A percentile compares a stretch with the other conserved stretches of the same genome.
Conservation (phyloP, 768 basidiomycete species). For the Suillus subalutaceus region DNA sequence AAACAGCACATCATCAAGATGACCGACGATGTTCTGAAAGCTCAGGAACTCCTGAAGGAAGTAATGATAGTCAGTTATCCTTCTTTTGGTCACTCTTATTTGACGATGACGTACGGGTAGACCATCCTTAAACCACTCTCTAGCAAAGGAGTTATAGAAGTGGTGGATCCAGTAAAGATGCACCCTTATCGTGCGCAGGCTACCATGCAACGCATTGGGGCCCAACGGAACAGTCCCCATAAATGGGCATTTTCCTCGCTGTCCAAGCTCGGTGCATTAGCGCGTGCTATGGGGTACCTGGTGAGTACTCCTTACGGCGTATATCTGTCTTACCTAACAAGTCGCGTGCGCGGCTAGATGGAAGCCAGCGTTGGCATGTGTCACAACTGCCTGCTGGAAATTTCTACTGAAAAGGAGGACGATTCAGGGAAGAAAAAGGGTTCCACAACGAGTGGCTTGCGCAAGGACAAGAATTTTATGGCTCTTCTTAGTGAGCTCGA, state of each 20-base stretch:
- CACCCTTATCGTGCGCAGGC: conserved; percentile 66
- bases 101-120: conserved; percentile 20
- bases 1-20: conserved; percentile 79
- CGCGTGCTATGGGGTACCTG: conserved; percentile 86
- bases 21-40: conserved; percentile 61
- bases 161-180: conserved; percentile 60
- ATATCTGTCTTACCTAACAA: background rate
- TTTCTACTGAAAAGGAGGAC: conserved; percentile 45
- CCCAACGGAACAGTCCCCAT: conserved; percentile 37
- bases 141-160: conserved; percentile 46
- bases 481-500: conserved; percentile 71
- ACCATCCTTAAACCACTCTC: conserved; percentile 40
- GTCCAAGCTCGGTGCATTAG: conserved; percentile 58
- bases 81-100: conserved; percentile 9
- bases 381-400: conserved; percentile 59
- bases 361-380: conserved; percentile 85
- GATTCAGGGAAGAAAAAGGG: conserved; percentile 40
- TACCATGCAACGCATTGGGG: conserved; percentile 40
- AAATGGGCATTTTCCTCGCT: conserved; percentile 56
- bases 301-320: conserved; percentile 44
- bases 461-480: conserved; percentile 61
- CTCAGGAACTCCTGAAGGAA: conserved; percentile 67
- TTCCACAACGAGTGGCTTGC: conserved; percentile 42
- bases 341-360: conserved; percentile 47
- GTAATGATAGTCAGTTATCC: conserved; percentile 69